Conservation (phyloP, 495 filamentous ascomycete genomes). For the Staphylotrichum tortipilum region DNA sequence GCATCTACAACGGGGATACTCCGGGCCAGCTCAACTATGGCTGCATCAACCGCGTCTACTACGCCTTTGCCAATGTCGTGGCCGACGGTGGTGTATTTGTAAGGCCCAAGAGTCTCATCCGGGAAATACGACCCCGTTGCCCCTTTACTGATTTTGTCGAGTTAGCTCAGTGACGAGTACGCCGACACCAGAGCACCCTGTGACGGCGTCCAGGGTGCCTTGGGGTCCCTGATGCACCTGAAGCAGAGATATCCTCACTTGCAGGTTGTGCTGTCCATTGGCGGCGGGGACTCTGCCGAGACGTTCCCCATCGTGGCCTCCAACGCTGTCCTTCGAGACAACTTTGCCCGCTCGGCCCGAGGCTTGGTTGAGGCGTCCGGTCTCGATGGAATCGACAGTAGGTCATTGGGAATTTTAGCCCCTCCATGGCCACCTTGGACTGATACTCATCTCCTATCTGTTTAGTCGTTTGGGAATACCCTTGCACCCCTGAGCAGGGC, state of each 20-base stretch:
- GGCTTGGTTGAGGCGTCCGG: constrained; percentile 65
- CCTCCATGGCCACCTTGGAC: neutral
- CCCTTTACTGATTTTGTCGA: neutral
- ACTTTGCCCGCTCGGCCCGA: constrained; percentile 63
- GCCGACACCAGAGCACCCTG: constrained; percentile 73
- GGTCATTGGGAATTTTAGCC: constrained; percentile 15
- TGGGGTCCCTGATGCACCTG: constrained; percentile 65
- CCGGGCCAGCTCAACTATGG: constrained; percentile 64
- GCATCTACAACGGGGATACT: constrained; percentile 67
- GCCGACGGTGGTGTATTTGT: constrained; percentile 78
- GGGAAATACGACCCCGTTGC: too few species aligned
- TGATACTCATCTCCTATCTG: constrained; percentile 6
- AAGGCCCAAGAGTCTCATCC: constrained; percentile 16
- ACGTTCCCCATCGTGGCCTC: constrained; percentile 68
- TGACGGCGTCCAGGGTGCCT: constrained; percentile 67
- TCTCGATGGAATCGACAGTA: constrained; percentile 83
- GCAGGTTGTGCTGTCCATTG: constrained; percentile 76
- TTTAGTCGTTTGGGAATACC: constrained; percentile 88
- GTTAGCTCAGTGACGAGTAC: constrained; percentile 79
- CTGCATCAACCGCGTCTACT: constrained; percentile 68
- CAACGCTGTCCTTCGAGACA: constrained; percentile 50
- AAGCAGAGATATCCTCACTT: constrained; percentile 70
- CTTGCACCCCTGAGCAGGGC: constrained; percentile 59
- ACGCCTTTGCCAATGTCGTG: constrained; percentile 80
- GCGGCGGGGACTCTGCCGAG: constrained; percentile 71